phyloP scores from a whole-genome alignment of 441 rosid genomes.

The Arabidopsis lyrata region DNA sequence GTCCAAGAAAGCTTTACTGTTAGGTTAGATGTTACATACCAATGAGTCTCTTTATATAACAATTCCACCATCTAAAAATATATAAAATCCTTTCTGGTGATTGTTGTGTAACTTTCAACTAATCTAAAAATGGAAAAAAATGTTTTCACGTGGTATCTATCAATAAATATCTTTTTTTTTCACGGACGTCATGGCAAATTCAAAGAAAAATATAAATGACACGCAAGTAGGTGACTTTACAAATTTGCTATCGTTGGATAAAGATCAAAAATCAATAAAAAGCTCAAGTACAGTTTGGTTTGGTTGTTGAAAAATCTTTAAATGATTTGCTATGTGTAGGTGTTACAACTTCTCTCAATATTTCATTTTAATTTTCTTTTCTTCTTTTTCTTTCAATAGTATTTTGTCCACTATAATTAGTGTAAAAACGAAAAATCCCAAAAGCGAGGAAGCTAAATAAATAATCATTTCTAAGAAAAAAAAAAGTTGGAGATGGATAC shows the following conservation, averaged over 20 bases:
- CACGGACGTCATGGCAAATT: slow-evolving; percentile 35
- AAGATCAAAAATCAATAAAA: slow-evolving; percentile 20
- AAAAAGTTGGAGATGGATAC: slow-evolving; percentile 27
- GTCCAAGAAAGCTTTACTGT: slow-evolving; percentile 32
- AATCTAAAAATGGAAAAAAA: slow-evolving; percentile 14
- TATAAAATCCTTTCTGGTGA: slow-evolving; percentile 14
- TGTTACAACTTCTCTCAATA: background rate
- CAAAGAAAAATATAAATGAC: slow-evolving; percentile 30
- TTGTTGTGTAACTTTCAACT: slow-evolving; percentile 21
- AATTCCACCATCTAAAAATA: slow-evolving; percentile 9
- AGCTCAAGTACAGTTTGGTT: slow-evolving; percentile 28
- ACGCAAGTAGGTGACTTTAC: slow-evolving; percentile 39
- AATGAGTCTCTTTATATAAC: slow-evolving; percentile 12
- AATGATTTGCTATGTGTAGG: slow-evolving; percentile 5
- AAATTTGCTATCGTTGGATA: slow-evolving; percentile 13
- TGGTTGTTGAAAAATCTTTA: slow-evolving; percentile 31
- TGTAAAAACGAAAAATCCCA: slow-evolving; percentile 11
- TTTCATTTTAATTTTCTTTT: background rate
- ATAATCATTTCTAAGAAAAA: background rate
- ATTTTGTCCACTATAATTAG: slow-evolving; percentile 25
- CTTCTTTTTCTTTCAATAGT: background rate
- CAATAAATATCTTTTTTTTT: background rate
- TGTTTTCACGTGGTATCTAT: slow-evolving; percentile 16
- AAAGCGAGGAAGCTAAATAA: slow-evolving; percentile 13
- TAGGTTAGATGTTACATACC: slow-evolving; percentile 22